Evolutionary conservation across 2,329 filamentous ascomycete genomes (phyloP), one percentile per base, ranked within the genome.

Genomic region (Penicillium occitanis): DNA sequence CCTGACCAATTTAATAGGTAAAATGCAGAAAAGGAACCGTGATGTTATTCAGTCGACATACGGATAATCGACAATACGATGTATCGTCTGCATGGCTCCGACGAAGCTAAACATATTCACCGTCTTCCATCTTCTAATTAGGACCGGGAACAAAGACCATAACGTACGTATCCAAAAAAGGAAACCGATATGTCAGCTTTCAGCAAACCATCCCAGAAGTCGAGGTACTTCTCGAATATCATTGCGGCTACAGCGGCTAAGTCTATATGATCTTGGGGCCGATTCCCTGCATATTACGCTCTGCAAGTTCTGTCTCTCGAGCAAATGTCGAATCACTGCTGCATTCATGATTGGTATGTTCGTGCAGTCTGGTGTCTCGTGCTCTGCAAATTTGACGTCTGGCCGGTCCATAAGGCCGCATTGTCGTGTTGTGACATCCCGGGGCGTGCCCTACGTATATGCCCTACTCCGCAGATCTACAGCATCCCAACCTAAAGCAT

Each of bases 211-310:
- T 19, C 8, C 17, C 14, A 25, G 50, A 35, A 40, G 25, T 46
- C 57, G 25, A 35, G 35, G 40, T 35, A 46, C 19, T 37, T 35
- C 11, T 25, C n/a, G 30, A 61, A 25, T 53, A 46, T 50, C 44
- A 42, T 58, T 48, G 64, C 64, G 64, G 64, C 64, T 66, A 63
- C 64, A 66, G 64, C 64, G 64, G 58, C 51, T 57, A 57, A 48
- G 37, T 22, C 22, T 13, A 55, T 42, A 62, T 62, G 19, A 28
- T 14, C 7, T 33, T 40, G n/a, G 46, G n/a, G 28, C 46, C n/a
- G 22, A 40, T 4, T 37, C 35, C 28, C 51, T 37, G 51, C 51
- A 37, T 35, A 57, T 37, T 33, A 35, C 30, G 51, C 13, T 8
- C 51, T 19, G 51, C 30, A 19, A 57, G 51, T 55, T 30, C 7